A percentile compares a stretch with the other conserved stretches of the same genome.
Evolutionary conservation across 2,329 filamentous ascomycete genomes (phyloP).

Genomic region (Fusarium torulosum): DNA sequence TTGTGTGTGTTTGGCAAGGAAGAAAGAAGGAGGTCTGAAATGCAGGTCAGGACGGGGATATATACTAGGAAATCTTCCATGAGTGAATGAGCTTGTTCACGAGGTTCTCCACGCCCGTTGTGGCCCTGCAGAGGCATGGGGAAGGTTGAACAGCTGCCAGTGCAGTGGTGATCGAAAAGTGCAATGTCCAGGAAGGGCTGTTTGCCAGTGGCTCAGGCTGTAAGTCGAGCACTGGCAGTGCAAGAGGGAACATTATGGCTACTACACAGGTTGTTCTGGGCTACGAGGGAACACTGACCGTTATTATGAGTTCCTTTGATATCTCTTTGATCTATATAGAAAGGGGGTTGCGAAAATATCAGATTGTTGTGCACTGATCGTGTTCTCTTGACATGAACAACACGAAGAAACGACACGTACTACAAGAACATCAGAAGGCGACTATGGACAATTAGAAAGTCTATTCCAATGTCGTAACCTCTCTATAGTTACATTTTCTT

Average conservation of each 20-base stretch:
- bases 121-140: neutral
- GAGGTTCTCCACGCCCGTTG: neutral
- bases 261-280: neutral
- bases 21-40: neutral
- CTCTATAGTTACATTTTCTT: too few species aligned
- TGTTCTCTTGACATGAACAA: neutral
- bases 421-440: too few species aligned
- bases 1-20: neutral
- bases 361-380: neutral
- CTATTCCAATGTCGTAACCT: too few species aligned
- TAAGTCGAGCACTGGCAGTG: neutral
- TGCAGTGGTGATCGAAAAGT: neutral
- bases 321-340: neutral
- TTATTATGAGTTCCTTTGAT: neutral
- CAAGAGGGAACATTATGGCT: neutral
- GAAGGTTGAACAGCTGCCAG: neutral
- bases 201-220: neutral
- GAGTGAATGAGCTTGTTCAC: neutral
- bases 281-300: neutral
- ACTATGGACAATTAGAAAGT: too few species aligned
- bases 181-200: neutral
- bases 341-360: neutral
- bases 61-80: neutral
- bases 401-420: too few species aligned
- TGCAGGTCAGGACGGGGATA: neutral